Conservation (phyloP, 2,329 filamentous ascomycete species). For the Macrophomina pseudophaseolina region DNA sequence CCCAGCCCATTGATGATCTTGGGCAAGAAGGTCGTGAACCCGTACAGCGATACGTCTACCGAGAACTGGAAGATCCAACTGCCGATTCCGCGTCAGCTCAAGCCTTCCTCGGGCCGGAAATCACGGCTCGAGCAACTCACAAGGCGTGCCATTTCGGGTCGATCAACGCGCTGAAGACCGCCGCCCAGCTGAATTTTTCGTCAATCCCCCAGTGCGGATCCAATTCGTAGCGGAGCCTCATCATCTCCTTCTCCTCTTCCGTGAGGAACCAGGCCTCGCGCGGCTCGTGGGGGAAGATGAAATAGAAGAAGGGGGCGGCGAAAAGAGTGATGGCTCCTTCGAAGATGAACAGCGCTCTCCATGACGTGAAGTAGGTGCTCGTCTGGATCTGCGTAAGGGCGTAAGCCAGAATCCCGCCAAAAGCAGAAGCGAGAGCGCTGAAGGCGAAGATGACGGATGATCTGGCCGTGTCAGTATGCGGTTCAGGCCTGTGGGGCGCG, state of each 20-base stretch:
- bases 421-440: constrained; percentile 63
- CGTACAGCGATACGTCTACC: constrained; percentile 48
- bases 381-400: constrained; percentile 67
- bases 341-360: constrained; percentile 44
- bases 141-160: constrained; percentile 30
- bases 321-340: constrained; percentile 30
- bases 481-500: constrained; percentile 61
- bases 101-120: background rate
- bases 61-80: constrained; percentile 25
- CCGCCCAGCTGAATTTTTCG: constrained; percentile 36
- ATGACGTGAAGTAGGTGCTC: constrained; percentile 47
- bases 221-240: constrained; percentile 22
- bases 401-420: constrained; percentile 63
- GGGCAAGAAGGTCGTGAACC: constrained; percentile 52
- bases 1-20: constrained; percentile 70
- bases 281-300: constrained; percentile 65
- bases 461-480: constrained; percentile 36
- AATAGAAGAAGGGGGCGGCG: constrained; percentile 41
- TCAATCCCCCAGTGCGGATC: constrained; percentile 24
- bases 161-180: constrained; percentile 30
- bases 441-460: constrained; percentile 55
- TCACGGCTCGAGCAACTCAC: background rate
- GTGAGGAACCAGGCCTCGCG: constrained; percentile 63
- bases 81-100: background rate
- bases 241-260: constrained; percentile 44